phyloP scores from a whole-genome alignment of 225 moss, liverwort and hornwort species.

The Anthoceros angustus region DNA sequence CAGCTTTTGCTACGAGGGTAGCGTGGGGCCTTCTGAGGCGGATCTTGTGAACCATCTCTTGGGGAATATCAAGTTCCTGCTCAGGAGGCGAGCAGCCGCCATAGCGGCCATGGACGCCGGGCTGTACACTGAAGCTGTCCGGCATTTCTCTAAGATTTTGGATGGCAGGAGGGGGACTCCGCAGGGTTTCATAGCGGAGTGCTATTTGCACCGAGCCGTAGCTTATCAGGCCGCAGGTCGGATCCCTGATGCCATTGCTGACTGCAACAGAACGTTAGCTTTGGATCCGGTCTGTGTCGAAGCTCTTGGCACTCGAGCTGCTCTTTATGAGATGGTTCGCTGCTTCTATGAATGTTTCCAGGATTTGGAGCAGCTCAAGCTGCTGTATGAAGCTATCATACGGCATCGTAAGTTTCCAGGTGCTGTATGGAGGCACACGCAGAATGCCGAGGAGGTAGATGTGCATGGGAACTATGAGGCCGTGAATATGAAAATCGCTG shows the following conservation, averaged over 20 bases:
- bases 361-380: slow-evolving; percentile 32
- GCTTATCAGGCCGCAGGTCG: slow-evolving; percentile 31
- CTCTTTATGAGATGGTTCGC: slow-evolving; percentile 32
- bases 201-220: slow-evolving; percentile 31
- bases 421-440: slow-evolving; percentile 22
- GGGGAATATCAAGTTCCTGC: slow-evolving; percentile 34
- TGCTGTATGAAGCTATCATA: slow-evolving; percentile 22
- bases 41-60: slow-evolving; percentile 32
- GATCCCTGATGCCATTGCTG: slow-evolving; percentile 35
- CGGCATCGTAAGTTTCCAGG: slow-evolving; percentile 24
- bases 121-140: slow-evolving; percentile 27
- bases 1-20: slow-evolving; percentile 26
- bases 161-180: slow-evolving; percentile 36
- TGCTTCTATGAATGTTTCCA: slow-evolving; percentile 37
- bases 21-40: slow-evolving; percentile 19
- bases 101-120: slow-evolving; percentile 40
- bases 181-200: slow-evolving; percentile 40
- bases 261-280: slow-evolving; percentile 33
- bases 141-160: slow-evolving; percentile 36
- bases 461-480: slow-evolving; percentile 21
- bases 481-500: slow-evolving; percentile 24
- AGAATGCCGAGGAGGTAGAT: slow-evolving; percentile 16
- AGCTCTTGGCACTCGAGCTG: slow-evolving; percentile 27
- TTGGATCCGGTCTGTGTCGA: slow-evolving; percentile 28
- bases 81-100: slow-evolving; percentile 28